Evolutionary conservation across 208 protist species (phyloP).

Genomic region (Crithidia acanthocephali): DNA sequence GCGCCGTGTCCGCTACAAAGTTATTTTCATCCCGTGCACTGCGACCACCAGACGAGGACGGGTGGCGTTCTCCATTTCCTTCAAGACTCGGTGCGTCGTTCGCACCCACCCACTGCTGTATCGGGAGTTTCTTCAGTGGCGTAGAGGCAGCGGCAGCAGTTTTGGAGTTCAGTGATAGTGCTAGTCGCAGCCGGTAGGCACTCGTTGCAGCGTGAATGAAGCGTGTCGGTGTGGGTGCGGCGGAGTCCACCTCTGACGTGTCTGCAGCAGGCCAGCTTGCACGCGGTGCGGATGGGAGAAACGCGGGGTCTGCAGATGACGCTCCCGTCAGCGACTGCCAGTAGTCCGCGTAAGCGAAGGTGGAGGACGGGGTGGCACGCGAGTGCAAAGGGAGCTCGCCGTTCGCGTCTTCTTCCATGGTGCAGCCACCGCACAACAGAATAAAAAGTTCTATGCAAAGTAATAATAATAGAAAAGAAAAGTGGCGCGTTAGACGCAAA

Average conservation of each 20-base stretch:
- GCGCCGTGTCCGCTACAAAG: too few relatives aligned
- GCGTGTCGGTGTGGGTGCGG: not conserved
- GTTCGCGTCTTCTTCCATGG: not conserved
- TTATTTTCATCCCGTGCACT: not conserved
- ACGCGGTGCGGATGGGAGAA: not conserved
- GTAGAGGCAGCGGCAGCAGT: not conserved
- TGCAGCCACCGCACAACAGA: too few relatives aligned
- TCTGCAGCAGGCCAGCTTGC: too few relatives aligned
- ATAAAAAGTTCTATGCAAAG: not conserved
- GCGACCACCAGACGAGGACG: too few relatives aligned
- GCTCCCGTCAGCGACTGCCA: constrained; percentile 11
- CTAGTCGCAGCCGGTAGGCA: constrained; percentile 22
- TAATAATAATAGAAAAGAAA: too few relatives aligned
- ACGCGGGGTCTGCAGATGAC: not conserved
- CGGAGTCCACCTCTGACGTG: not conserved
- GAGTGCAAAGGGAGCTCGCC: constrained; percentile 16
- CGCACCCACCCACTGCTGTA: too few relatives aligned
- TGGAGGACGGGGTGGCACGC: not conserved
- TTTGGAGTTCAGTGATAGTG: constrained; percentile 11
- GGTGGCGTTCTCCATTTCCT: too few relatives aligned
- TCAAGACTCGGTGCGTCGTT: too few relatives aligned
- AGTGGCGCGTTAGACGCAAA: too few relatives aligned
- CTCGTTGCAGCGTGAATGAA: constrained; percentile 1
- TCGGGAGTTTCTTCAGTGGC: not conserved
- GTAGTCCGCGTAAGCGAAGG: constrained; percentile 18